Percentiles rank a stretch among this genome's conserved stretches.
phyloP scores from a whole-genome alignment of 2,329 filamentous ascomycete species.

The Lizonia empirigonia region DNA sequence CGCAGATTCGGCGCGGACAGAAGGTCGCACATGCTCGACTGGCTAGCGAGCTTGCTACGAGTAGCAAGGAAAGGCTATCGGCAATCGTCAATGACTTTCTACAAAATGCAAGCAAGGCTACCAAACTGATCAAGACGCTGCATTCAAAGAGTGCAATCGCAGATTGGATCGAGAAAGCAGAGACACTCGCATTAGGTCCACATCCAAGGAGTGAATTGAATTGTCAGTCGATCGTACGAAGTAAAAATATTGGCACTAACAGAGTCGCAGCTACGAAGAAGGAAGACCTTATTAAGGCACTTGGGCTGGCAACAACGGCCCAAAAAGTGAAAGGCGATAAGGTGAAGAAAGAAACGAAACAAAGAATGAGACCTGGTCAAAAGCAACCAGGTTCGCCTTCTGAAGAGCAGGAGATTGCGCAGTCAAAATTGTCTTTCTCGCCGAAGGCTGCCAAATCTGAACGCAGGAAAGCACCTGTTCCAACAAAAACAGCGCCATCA shows the following conservation, averaged over 20 bases:
- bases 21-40: constrained; percentile 17
- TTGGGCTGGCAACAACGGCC: neutral
- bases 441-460: neutral
- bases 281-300: neutral
- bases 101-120: constrained; percentile 11
- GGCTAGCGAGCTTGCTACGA: constrained; percentile 11
- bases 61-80: constrained; percentile 9
- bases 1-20: constrained; percentile 16
- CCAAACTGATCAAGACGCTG: constrained; percentile 11
- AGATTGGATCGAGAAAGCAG: constrained; percentile 28
- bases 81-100: constrained; percentile 22
- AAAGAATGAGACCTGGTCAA: neutral
- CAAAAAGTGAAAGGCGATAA: neutral
- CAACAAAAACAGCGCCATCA: neutral
- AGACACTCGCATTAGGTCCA: constrained; percentile 26
- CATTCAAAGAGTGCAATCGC: constrained; percentile 19
- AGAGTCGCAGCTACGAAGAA: neutral
- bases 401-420: neutral
- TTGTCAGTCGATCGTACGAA: neutral
- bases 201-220: constrained; percentile 14
- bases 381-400: neutral
- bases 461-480: neutral
- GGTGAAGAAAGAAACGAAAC: neutral
- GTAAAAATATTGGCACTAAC: neutral
- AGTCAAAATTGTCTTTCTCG: neutral